Conservation (phyloP, 1,284 basidiomycete species). For the Cryptococcus sp. region DNA sequence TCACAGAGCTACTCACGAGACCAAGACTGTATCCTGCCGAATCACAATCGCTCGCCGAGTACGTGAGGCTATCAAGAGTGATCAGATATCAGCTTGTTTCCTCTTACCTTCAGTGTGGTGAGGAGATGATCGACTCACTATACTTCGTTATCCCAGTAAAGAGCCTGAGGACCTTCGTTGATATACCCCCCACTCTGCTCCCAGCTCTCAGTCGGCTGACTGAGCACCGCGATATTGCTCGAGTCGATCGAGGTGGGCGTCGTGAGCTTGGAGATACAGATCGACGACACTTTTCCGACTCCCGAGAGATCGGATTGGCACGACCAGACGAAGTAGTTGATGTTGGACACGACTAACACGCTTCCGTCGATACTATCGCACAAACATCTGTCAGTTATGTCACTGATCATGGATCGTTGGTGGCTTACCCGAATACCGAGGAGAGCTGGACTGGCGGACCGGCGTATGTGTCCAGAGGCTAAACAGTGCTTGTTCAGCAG, state of each 20-base stretch:
- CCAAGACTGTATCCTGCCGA: constrained; percentile 18
- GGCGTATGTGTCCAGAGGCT: constrained; percentile 12
- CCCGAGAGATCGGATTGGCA: constrained; percentile 19
- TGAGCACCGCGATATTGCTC: constrained; percentile 16
- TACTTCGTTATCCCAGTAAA: constrained; percentile 18
- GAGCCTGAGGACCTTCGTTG: constrained; percentile 20
- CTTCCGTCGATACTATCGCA: constrained; percentile 22
- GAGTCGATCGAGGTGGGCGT: constrained; percentile 22
- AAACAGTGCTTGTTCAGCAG: constrained; percentile 6
- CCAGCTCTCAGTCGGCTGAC: constrained; percentile 19
- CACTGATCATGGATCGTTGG: neutral
- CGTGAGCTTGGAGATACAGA: constrained; percentile 25
- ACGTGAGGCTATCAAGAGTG: constrained; percentile 11
- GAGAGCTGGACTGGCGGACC: neutral
- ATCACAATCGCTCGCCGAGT: constrained; percentile 21
- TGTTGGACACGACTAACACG: constrained; percentile 8
- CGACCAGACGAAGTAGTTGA: constrained; percentile 25
- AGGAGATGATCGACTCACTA: constrained; percentile 6
- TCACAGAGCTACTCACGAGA: constrained; percentile 9
- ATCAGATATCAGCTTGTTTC: neutral
- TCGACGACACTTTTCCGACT: constrained; percentile 10
- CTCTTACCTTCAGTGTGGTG: neutral
- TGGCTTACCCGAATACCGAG: neutral
- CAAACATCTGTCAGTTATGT: neutral
- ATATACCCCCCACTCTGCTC: constrained; percentile 16